Base-by-base conservation (phyloP, 2,329 filamentous ascomycete species). In the Eutypa lata region DNA sequence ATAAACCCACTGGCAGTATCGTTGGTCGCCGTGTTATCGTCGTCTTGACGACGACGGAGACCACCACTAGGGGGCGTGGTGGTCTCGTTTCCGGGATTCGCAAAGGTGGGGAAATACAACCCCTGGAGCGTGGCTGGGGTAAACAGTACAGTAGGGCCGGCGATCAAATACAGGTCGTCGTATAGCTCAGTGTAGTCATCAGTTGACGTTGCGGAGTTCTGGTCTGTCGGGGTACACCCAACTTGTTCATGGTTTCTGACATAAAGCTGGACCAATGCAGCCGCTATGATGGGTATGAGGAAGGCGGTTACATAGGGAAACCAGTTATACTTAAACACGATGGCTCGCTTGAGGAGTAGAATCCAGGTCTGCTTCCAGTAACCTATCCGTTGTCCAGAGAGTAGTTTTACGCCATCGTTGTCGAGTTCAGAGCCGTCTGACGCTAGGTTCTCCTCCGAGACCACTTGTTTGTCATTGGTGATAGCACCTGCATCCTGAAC, bases 261-360 rank as follows among this genome's bases (percentile, higher is more conserved):
- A 62, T 93, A 92, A 2, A 95, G 76, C 3, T 87, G 89, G 0
- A 91, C 89, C 16, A 96, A 73, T 0, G 87, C 90, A 18, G 90
- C 88, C 1, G 90, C 89, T 52, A 91, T 76, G 50, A 97, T 81
- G 0, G 92, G 92, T 13, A 96, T 83, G 1, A 91, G 60, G 37
- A 96, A 78, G 1, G 90, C 91, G 2, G 85, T 84, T 7, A 86
- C 65, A 53, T 91, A 91, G 0, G 91, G 88, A 45, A 93, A 76
- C 70, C 85, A 89, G 65, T 93, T 96, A 35, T 87, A 80, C 61
- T 87, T 86, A 49, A 96, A 76, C 35, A 97, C 87, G 0, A 84
- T 91, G 53, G 84, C 73, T 28, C 92, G 82, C 69, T 97, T 97
- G 50, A 77, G 73, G 67, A 95, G 90, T 7, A 97, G 74, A 1